These are phyloP conservation scores for Penicillium fuscoglaucum DNA, from an alignment of 2,329 filamentous ascomycete species.

Conservation along the genomic window DNA sequence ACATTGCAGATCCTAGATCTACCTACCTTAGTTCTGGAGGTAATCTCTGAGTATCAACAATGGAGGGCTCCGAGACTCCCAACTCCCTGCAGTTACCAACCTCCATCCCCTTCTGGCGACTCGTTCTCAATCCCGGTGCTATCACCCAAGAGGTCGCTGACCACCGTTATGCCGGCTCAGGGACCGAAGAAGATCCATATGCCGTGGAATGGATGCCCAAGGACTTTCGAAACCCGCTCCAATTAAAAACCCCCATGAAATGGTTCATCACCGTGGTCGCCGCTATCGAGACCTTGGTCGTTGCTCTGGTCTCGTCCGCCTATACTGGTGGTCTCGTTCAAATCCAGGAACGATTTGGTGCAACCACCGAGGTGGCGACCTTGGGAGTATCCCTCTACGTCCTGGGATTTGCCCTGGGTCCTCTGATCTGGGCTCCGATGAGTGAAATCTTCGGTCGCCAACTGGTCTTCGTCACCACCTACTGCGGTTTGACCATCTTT, in stretches of 20 bases:
- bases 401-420: conserved; percentile 48
- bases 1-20: neutral
- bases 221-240: conserved; percentile 47
- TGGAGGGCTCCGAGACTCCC: conserved; percentile 13
- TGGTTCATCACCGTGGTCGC: conserved; percentile 43
- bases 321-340: conserved; percentile 43
- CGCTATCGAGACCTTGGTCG: conserved; percentile 44
- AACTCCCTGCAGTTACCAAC: conserved; percentile 13
- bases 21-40: neutral
- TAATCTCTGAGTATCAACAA: neutral
- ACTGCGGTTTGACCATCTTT: conserved; percentile 56
- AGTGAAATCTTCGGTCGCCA: conserved; percentile 43
- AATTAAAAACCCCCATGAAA: conserved; percentile 37
- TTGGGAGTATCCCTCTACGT: conserved; percentile 50
- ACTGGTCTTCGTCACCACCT: conserved; percentile 36
- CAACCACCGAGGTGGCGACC: conserved; percentile 40
- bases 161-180: conserved; percentile 38
- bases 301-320: conserved; percentile 46
- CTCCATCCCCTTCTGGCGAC: conserved; percentile 38
- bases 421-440: conserved; percentile 47
- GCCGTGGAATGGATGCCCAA: conserved; percentile 46
- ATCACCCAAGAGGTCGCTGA: conserved; percentile 40
- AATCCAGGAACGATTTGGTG: conserved; percentile 38
- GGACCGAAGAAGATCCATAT: conserved; percentile 46
- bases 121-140: conserved; percentile 34